Conservation (phyloP, 2,329 filamentous ascomycete species). For the Aspergillus eucalypticola region DNA sequence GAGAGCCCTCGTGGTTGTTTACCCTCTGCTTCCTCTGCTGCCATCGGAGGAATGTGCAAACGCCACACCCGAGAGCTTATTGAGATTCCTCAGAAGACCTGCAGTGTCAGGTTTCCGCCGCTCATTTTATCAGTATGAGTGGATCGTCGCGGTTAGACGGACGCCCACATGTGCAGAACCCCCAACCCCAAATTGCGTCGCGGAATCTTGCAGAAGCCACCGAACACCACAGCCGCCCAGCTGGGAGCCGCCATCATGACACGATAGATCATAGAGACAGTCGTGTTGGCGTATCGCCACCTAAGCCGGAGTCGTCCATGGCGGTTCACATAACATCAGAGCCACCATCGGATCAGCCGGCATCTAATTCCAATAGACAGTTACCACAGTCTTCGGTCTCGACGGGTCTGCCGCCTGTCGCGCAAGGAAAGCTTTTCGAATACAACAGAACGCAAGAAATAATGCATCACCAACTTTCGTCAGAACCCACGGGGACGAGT, state of each 20-base stretch:
- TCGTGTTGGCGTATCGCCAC: neutral
- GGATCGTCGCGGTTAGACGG: slow-evolving; percentile 16
- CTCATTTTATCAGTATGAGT: slow-evolving; percentile 12
- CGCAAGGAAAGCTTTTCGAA: neutral
- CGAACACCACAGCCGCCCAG: neutral
- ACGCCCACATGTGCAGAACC: slow-evolving; percentile 21
- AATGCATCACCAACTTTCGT: neutral
- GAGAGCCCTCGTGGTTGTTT: neutral
- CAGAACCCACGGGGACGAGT: neutral
- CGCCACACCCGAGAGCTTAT: slow-evolving; percentile 8
- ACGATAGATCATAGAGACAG: neutral
- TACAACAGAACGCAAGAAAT: no score
- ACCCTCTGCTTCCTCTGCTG: neutral
- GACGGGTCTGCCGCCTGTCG: neutral
- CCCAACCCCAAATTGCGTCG: slow-evolving; percentile 24
- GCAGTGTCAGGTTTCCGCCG: slow-evolving; percentile 1
- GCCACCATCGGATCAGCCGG: neutral
- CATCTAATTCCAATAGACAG: neutral
- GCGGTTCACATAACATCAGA: neutral
- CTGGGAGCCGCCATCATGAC: neutral
- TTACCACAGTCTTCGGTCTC: neutral
- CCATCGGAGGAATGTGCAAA: neutral
- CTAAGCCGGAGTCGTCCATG: neutral
- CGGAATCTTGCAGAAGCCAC: slow-evolving; percentile 15
- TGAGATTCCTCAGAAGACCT: neutral